Percentiles rank a stretch among this genome's conserved stretches.
Evolutionary conservation across 108 stramenopile genomes (phyloP).

Genomic region (Cyclotella kingstonii): DNA sequence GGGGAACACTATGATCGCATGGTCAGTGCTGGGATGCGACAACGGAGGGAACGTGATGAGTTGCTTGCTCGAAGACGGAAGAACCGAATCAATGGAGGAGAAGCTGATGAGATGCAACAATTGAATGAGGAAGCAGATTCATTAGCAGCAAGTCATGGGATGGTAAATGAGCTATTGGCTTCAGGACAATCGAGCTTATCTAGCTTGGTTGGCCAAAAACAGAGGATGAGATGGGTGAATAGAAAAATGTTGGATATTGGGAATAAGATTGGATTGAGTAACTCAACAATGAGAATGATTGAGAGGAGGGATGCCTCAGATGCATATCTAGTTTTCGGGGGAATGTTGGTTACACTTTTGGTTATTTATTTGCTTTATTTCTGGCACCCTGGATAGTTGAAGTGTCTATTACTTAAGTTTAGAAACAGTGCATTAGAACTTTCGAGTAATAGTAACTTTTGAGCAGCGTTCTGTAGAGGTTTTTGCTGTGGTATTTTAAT

Average conservation of each 20-base stretch:
- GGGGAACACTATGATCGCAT: constrained; percentile 75
- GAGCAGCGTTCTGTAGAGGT: too few species aligned
- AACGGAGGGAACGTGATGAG: constrained; percentile 75
- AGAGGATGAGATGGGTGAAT: constrained; percentile 65
- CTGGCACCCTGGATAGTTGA: constrained; percentile 9
- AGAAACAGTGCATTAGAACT: too few species aligned
- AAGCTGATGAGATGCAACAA: constrained; percentile 56
- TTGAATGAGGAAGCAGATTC: constrained; percentile 71
- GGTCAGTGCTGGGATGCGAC: constrained; percentile 65
- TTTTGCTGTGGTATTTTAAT: too few species aligned
- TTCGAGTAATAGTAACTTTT: too few species aligned
- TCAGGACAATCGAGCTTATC: constrained; percentile 62
- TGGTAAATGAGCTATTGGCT: constrained; percentile 70
- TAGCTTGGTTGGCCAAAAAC: constrained; percentile 61
- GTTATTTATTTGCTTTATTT: constrained; percentile 82
- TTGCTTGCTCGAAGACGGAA: constrained; percentile 56
- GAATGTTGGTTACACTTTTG: constrained; percentile 71
- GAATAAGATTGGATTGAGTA: constrained; percentile 68
- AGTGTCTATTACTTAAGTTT: neutral
- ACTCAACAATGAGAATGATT: constrained; percentile 84
- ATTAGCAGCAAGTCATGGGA: constrained; percentile 55
- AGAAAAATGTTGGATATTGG: constrained; percentile 68
- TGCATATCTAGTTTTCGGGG: constrained; percentile 82
- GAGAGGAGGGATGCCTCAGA: constrained; percentile 86
- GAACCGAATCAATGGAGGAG: constrained; percentile 28